Evolutionary conservation across 1,284 basidiomycete genomes (phyloP).

Genomic region (Puccinia polysora): DNA sequence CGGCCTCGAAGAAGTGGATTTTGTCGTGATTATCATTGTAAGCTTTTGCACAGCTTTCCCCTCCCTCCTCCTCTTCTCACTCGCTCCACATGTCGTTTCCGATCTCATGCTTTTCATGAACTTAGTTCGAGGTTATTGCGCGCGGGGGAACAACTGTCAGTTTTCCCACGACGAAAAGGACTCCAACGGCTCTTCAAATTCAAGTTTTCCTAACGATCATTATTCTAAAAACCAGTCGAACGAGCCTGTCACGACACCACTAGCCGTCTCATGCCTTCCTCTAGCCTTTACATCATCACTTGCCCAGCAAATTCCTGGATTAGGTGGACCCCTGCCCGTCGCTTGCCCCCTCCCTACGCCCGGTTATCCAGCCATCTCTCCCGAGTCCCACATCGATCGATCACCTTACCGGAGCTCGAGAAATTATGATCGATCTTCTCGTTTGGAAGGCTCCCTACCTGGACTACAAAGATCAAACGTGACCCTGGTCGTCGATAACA

Average conservation of each 20-base stretch:
- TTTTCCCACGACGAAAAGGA: conserved; percentile 33
- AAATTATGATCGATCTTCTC: conserved; percentile 11
- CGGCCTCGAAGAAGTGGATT: conserved; percentile 26
- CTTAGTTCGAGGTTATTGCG: conserved; percentile 38
- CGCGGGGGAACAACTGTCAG: conserved; percentile 28
- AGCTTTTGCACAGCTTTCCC: no score
- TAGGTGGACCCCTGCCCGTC: conserved; percentile 1
- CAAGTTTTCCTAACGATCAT: neutral
- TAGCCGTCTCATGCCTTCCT: neutral
- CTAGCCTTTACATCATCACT: neutral
- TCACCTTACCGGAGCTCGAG: conserved; percentile 3
- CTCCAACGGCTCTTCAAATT: conserved; percentile 6
- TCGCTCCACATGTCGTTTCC: neutral
- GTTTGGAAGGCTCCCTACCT: neutral
- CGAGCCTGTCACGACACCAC: neutral
- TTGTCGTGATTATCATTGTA: conserved; percentile 40
- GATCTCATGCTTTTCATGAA: neutral
- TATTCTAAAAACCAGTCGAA: neutral
- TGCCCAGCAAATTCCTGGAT: conserved; percentile 18
- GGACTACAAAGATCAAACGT: neutral
- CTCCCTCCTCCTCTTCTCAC: neutral
- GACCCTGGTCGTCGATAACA: conserved; percentile 39
- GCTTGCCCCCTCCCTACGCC: neutral
- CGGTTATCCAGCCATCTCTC: neutral
- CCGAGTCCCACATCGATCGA: neutral